Evolutionary conservation across 192 early-diverging fungal genomes (phyloP).

Genomic region (Podila verticillata): DNA sequence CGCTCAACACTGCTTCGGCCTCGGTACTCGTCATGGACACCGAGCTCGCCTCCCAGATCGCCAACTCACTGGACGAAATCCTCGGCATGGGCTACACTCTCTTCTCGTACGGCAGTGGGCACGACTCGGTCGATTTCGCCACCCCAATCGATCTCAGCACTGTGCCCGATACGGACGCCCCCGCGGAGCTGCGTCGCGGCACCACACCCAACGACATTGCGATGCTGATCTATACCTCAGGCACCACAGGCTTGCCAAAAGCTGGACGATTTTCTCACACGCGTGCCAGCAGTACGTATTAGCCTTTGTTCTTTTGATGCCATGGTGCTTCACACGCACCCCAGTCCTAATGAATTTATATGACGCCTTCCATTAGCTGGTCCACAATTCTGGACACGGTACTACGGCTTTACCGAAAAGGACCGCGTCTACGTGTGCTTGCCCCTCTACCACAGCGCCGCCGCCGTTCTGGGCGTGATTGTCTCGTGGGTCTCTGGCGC

Average conservation of each 20-base stretch:
- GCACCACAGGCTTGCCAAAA: slow-evolving; percentile 73
- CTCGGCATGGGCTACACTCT: slow-evolving; percentile 27
- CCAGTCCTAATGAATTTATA: too few relatives aligned
- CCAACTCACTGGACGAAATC: slow-evolving; percentile 22
- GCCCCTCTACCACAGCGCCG: slow-evolving; percentile 76
- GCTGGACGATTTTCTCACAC: slow-evolving; percentile 59
- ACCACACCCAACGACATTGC: slow-evolving; percentile 36
- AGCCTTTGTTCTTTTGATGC: neutral
- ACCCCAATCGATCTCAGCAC: slow-evolving; percentile 33
- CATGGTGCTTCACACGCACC: neutral
- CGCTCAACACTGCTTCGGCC: slow-evolving; percentile 47
- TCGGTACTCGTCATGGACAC: slow-evolving; percentile 42
- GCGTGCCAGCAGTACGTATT: slow-evolving; percentile 32
- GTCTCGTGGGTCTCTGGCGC: slow-evolving; percentile 45
- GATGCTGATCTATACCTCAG: slow-evolving; percentile 61
- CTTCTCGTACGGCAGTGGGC: slow-evolving; percentile 17
- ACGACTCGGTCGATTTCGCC: slow-evolving; percentile 43
- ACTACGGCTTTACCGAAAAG: slow-evolving; percentile 27
- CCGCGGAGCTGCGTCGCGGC: slow-evolving; percentile 2
- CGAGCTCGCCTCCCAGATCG: slow-evolving; percentile 28
- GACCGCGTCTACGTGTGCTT: slow-evolving; percentile 69
- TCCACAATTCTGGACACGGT: slow-evolving; percentile 13
- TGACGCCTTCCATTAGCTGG: slow-evolving; percentile 4
- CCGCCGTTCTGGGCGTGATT: slow-evolving; percentile 26
- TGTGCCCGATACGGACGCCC: slow-evolving; percentile 21